Base-by-base conservation (phyloP, 495 filamentous ascomycete genomes). In the Penicillium canescens region DNA sequence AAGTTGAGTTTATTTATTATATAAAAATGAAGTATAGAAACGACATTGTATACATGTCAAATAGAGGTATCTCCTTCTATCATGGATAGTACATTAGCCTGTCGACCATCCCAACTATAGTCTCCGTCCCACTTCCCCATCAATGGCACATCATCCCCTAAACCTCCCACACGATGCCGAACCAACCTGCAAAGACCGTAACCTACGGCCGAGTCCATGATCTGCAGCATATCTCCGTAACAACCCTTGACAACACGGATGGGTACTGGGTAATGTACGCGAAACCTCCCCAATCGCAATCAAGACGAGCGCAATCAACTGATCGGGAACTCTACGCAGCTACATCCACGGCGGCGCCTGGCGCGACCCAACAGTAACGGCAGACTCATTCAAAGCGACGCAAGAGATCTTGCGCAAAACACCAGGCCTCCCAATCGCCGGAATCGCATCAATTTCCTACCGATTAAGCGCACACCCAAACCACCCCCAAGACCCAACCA, bases 271-370 rank as follows among this genome's bases (percentile, higher is more conserved):
- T 80, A 37, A 72, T 80, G 78, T 80, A 72, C 34, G 26, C 50
- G 8, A 34, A 21, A 37, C 35, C 43, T 16, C 24, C 20, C 6
- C 34, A 13, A 42, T 34, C 43, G 36, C 38, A 31, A 36, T 18
- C 44, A 12, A 12, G 33, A 18, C 18, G 18, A 20, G 13, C 39
- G 28, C 14, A 21, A 9, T 24, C 9, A n/a, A 28, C 41, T 14
- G n/a, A n/a, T 20, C 9, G 9, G 28, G 7, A 31, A 8, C 28
- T 7, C 28, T 31, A 7, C 28, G 28, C 47, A 83, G 87, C 60
- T 92, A 84, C 72, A 86, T 96, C 67, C 92, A 96, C 73, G 91
- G 92, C 60, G 92, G 92, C 61, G 92, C 88, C 61, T 96, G 90
- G 89, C 82, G 89, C 52, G 91, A 96, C 62, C 91, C 91, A 41